Evolutionary conservation across 2,329 filamentous ascomycete species (phyloP).

Genomic region (Claviceps africana): DNA sequence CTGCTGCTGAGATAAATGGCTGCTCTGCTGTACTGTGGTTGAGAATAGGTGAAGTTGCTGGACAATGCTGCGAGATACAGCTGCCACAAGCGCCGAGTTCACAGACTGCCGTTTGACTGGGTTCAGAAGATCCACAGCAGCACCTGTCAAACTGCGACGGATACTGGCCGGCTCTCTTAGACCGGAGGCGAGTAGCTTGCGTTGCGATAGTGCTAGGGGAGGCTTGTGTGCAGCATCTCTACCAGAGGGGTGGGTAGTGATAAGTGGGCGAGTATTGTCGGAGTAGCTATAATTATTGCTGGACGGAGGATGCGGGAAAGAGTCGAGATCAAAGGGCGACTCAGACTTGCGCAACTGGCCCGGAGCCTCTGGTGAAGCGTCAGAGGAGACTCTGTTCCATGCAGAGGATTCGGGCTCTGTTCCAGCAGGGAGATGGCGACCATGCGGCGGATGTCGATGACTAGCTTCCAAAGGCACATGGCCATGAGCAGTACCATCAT

Average conservation of each 20-base stretch:
- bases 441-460: background rate
- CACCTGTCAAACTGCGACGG: constrained; percentile 8
- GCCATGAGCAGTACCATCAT: background rate
- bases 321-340: constrained; percentile 12
- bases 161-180: background rate
- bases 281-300: constrained; percentile 1
- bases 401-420: background rate
- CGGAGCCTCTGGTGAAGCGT: background rate
- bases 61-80: constrained; percentile 29
- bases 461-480: background rate
- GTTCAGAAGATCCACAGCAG: constrained; percentile 5
- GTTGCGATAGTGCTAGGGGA: constrained; percentile 3
- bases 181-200: constrained; percentile 1
- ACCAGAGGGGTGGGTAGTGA: background rate
- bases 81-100: constrained; percentile 28
- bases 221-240: constrained; percentile 2
- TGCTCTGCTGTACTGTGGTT: constrained; percentile 6
- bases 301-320: constrained; percentile 12
- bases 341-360: constrained; percentile 5
- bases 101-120: constrained; percentile 18
- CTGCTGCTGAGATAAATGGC: background rate
- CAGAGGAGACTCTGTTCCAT: background rate
- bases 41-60: constrained; percentile 31
- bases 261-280: background rate
- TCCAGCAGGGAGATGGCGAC: background rate